These are phyloP conservation scores for Erysimum cheiri DNA, from an alignment of 441 rosid genomes.

Conservation along the genomic window DNA sequence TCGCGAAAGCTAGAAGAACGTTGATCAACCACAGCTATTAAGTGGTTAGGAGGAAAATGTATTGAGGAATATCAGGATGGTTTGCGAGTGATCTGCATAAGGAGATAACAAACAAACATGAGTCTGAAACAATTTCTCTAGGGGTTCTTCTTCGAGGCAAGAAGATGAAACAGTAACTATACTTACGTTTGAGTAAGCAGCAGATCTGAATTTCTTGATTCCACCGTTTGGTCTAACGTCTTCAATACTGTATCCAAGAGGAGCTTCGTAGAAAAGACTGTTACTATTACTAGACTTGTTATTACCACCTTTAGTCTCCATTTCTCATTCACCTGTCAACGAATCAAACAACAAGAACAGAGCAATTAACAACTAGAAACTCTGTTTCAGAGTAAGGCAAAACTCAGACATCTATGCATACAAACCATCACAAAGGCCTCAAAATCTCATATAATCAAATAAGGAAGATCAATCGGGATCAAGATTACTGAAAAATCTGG, in stretches of 20 bases:
- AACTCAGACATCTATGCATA: neutral
- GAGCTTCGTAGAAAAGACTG: constrained; percentile 79
- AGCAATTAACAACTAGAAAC: neutral
- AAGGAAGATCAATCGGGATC: too few species aligned
- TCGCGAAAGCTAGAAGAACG: neutral
- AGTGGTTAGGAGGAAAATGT: constrained; percentile 47
- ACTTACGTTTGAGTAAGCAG: constrained; percentile 92
- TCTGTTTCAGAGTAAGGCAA: neutral
- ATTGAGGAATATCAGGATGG: constrained; percentile 71
- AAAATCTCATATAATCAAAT: neutral
- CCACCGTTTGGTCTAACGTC: constrained; percentile 91
- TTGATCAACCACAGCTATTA: constrained; percentile 47
- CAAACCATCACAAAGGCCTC: neutral
- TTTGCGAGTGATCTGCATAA: constrained; percentile 78
- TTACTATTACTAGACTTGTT: constrained; percentile 69
- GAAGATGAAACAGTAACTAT: neutral
- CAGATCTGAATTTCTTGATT: constrained; percentile 88
- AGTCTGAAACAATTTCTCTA: neutral
- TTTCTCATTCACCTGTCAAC: constrained; percentile 58
- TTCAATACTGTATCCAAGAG: constrained; percentile 91
- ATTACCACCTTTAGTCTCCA: constrained; percentile 90
- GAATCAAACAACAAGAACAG: constrained; percentile 7
- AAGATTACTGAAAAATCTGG: too few species aligned
- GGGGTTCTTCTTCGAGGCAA: neutral
- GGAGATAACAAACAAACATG: neutral